Conservation (phyloP, 2,329 filamentous ascomycete species). For the Chaetomium strumarium region DNA sequence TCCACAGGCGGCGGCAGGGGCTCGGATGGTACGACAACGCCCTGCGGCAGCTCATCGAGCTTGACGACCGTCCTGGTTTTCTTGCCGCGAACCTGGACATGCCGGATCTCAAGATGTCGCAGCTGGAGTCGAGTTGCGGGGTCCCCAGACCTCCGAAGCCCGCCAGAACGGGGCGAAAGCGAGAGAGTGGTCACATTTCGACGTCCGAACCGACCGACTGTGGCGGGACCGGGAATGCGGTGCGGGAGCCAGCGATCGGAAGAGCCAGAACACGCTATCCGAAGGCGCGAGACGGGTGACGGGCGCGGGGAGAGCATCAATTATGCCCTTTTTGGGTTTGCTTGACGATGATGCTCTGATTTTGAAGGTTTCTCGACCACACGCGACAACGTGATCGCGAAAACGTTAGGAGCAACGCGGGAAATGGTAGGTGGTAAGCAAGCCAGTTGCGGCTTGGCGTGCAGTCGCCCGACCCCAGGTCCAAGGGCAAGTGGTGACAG, state of each 20-base stretch:
- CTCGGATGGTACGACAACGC: slow-evolving; percentile 34
- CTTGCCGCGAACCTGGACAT: slow-evolving; percentile 40
- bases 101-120: slow-evolving; percentile 6
- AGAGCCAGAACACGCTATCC: slow-evolving; percentile 20
- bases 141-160: not conserved
- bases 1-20: slow-evolving; percentile 31
- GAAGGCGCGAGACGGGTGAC: slow-evolving; percentile 19
- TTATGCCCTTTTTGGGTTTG: slow-evolving; percentile 19
- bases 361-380: slow-evolving; percentile 4
- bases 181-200: slow-evolving; percentile 19
- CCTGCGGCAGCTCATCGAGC: slow-evolving; percentile 54
- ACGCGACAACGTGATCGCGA: slow-evolving; percentile 16
- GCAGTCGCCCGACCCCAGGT: not conserved
- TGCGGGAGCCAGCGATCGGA: slow-evolving; percentile 11
- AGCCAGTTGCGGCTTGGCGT: not conserved
- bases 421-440: not conserved
- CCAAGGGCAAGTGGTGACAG: no score
- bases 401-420: not conserved
- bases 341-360: slow-evolving; percentile 4
- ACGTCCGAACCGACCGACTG: slow-evolving; percentile 14
- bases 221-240: slow-evolving; percentile 14
- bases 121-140: not conserved
- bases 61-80: slow-evolving; percentile 50
- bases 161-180: not conserved
- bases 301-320: slow-evolving; percentile 23